Percentiles rank a stretch among this genome's conserved stretches.
Evolutionary conservation across 2,329 filamentous ascomycete species (phyloP).

Genomic region (Xylaria hypoxylon): DNA sequence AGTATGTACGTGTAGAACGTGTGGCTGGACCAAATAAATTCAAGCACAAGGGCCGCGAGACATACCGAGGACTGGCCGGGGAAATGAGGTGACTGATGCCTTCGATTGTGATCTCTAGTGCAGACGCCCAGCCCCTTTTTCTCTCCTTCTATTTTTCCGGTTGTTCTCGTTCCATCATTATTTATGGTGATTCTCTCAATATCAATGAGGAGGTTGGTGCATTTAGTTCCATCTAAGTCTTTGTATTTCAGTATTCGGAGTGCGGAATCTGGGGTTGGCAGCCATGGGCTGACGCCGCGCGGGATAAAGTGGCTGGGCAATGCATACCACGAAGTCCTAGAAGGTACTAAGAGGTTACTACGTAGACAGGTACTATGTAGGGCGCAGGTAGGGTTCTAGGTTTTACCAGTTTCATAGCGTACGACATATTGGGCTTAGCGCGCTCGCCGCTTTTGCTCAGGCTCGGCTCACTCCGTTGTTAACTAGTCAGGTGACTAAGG

Average conservation of each 20-base stretch:
- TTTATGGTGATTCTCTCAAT: too few relatives aligned
- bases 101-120: slow-evolving; percentile 4
- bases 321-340: too few relatives aligned
- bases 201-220: background rate
- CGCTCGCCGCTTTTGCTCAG: slow-evolving; percentile 32
- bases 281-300: background rate
- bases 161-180: too few relatives aligned
- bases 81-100: slow-evolving; percentile 2
- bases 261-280: background rate
- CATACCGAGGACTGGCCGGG: background rate
- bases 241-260: background rate
- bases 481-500: too few relatives aligned
- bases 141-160: too few relatives aligned
- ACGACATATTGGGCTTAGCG: too few relatives aligned
- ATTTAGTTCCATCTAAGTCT: background rate
- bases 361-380: too few relatives aligned
- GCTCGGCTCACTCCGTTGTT: slow-evolving; percentile 33
- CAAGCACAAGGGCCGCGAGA: slow-evolving; percentile 3
- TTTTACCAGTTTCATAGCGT: too few relatives aligned
- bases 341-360: too few relatives aligned
- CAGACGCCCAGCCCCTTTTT: background rate
- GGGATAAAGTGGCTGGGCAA: background rate
- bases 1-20: too few relatives aligned
- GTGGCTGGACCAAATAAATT: slow-evolving; percentile 5
- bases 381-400: too few relatives aligned